Conservation (phyloP, 2,329 filamentous ascomycete genomes). For the Bimuria novae-zelandiae region DNA sequence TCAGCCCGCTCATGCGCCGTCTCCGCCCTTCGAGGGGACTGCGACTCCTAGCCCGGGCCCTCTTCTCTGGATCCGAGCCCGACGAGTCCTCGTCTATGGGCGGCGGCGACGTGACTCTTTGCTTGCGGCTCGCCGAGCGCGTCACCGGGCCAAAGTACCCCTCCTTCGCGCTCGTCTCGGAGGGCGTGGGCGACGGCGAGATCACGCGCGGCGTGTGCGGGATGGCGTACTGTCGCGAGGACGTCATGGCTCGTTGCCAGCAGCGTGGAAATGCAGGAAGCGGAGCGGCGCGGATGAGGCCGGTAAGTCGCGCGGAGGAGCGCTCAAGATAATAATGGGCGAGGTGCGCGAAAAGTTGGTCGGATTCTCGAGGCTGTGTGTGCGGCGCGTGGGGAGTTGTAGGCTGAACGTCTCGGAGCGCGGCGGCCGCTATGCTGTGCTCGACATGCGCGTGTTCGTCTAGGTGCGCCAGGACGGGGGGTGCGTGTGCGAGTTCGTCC, state of each 20-base stretch:
- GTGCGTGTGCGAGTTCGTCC: conserved; percentile 41
- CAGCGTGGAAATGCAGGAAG: conserved; percentile 62
- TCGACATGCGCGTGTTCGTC: conserved; percentile 25
- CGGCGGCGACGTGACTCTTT: conserved; percentile 60
- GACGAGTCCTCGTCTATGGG: conserved; percentile 67
- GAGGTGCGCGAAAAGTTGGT: conserved; percentile 29
- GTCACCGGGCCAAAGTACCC: conserved; percentile 76
- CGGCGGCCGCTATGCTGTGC: conserved; percentile 21
- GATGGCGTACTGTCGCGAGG: conserved; percentile 61
- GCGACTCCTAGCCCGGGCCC: conserved; percentile 72
- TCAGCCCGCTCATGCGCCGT: conserved; percentile 58
- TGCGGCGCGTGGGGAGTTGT: conserved; percentile 25
- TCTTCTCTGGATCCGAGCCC: conserved; percentile 58
- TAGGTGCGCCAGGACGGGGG: conserved; percentile 16
- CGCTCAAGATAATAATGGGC: conserved; percentile 32
- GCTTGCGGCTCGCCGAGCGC: conserved; percentile 71
- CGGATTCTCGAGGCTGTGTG: conserved; percentile 14
- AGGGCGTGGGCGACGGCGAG: conserved; percentile 74
- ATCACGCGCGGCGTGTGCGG: conserved; percentile 86
- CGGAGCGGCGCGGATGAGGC: conserved; percentile 60
- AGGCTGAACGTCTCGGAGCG: conserved; percentile 13
- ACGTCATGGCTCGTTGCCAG: conserved; percentile 46
- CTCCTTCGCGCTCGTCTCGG: conserved; percentile 54
- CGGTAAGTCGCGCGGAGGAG: conserved; percentile 55
- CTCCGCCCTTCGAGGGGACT: conserved; percentile 59